These are phyloP conservation scores for Syzygium oleosum DNA, from an alignment of 345 rosid species.

Conservation along the genomic window DNA sequence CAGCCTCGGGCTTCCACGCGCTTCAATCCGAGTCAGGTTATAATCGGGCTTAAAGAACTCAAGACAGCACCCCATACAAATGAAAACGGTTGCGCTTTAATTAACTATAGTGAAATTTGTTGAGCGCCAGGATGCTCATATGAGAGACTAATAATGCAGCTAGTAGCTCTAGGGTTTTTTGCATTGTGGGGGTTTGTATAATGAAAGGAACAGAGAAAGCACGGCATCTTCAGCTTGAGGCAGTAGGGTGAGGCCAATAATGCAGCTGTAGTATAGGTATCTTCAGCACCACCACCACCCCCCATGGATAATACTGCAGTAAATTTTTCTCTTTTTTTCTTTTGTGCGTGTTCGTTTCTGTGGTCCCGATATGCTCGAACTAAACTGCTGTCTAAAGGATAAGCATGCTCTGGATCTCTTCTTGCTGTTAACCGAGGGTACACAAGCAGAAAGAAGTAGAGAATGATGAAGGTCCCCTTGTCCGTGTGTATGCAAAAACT, in stretches of 20 bases:
- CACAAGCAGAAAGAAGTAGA: neutral
- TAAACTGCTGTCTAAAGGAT: neutral
- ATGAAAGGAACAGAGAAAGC: neutral
- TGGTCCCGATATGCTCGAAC: neutral
- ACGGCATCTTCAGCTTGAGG: neutral
- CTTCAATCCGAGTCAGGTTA: neutral
- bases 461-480: neutral
- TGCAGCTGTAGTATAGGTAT: neutral
- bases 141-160: neutral
- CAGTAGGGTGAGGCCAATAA: neutral
- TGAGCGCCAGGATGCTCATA: neutral
- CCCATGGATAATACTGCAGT: neutral
- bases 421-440: neutral
- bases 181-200: neutral
- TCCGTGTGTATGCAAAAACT: neutral
- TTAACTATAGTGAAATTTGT: neutral
- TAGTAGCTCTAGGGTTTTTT: neutral
- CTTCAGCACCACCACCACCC: neutral
- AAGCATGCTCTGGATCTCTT: neutral
- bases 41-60: neutral
- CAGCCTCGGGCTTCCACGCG: neutral
- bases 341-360: neutral
- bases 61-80: neutral
- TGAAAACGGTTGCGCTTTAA: neutral
- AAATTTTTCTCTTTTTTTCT: neutral